Evolutionary conservation across 148 eudicot genomes (phyloP), one percentile per base, ranked within the genome.

Genomic region (Bassia scoparia): DNA sequence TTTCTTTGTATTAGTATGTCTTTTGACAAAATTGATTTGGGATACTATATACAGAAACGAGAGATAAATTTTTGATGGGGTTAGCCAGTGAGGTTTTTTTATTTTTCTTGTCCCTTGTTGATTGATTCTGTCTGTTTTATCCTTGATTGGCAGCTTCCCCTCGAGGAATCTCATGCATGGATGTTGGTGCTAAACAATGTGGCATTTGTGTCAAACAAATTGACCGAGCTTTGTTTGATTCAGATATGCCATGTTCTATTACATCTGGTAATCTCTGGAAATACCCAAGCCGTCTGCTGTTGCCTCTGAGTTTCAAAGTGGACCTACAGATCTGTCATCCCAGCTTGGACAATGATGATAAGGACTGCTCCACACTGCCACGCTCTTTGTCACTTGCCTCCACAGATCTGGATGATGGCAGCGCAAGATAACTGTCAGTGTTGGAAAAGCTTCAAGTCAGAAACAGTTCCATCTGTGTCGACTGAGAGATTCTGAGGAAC

Each of bases 401-500:
- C 23, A 75, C 83, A 53, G 87, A 84, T 77, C 30, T 78, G 21
- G 93, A 88, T 68, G 92, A 84, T 72, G 74, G 77, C 50, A 81
- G 84, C 82, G n/a, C 88, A 79, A 72, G 96, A 89, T 59, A 77
- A 79, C 61, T 60, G 79, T 70, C 63, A 82, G 78, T 82, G 64
- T 78, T 58, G 85, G 67, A 79, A 64, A 71, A 67, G 71, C 64
- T 64, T 81, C 61, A 54, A 80, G 29, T 2, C 73, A 38, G 98
- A 95, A 74, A 58, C 83, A 69, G 67, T 81, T 77, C 93, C 88
- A 48, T 92, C 97, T 30, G 46, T 86, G 54, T 95, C 99, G 70
- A 87, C 89, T 43, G 99, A 95, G 67, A 87, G 74, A 83, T 95
- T n/a, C 99, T 70, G 99, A 95, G 81, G 99, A 95, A 81, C 90